Conservation (phyloP, 202 grass and related monocot genomes). For the Schoenoplectus triqueter region DNA sequence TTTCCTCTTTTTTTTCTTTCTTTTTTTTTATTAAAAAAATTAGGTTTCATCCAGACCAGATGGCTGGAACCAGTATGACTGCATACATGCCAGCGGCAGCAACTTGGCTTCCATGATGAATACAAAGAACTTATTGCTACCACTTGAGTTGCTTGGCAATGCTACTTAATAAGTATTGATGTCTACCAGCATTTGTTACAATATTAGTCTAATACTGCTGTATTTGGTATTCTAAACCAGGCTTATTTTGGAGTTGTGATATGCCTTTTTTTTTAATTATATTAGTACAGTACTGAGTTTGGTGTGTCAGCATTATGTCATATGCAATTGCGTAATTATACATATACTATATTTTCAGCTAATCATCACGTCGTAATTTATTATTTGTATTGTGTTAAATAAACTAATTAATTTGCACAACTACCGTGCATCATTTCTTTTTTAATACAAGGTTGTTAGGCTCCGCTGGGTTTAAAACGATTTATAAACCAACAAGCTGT, state of each 20-base stretch:
- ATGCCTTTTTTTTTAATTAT: conserved; percentile 1
- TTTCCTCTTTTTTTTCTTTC: neutral
- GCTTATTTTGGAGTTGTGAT: conserved; percentile 18
- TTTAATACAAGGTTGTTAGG: neutral
- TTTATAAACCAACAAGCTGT: no score
- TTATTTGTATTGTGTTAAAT: neutral
- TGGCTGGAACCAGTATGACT: conserved; percentile 51
- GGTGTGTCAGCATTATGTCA: conserved; percentile 18
- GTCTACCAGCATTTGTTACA: conserved; percentile 36
- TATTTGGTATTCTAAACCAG: conserved; percentile 7
- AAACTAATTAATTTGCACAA: neutral
- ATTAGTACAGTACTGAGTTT: neutral
- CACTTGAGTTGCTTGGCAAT: neutral
- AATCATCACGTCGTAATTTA: neutral
- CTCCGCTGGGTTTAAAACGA: no score
- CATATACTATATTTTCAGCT: neutral
- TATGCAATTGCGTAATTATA: neutral
- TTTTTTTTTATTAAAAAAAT: conserved; percentile 29
- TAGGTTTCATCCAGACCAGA: conserved; percentile 75
- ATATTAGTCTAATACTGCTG: neutral
- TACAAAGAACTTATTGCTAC: conserved; percentile 17
- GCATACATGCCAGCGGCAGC: conserved; percentile 51
- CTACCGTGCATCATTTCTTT: neutral
- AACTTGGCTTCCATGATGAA: conserved; percentile 66
- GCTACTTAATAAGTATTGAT: conserved; percentile 14